phyloP scores from a whole-genome alignment of 257 asterid genomes.

The Osmanthus fragrans region DNA sequence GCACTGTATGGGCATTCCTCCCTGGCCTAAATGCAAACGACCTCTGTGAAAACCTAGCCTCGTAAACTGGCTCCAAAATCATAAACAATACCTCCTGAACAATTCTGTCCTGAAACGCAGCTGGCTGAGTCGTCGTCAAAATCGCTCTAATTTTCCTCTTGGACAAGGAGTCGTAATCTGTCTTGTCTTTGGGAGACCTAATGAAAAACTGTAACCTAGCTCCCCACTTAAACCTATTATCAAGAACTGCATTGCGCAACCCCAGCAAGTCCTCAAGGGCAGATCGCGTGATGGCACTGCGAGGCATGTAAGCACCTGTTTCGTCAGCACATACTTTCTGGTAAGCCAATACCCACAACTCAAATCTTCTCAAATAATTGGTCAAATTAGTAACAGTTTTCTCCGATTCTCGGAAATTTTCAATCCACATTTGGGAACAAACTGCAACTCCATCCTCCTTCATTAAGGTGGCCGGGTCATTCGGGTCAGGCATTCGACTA shows the following conservation, averaged over 20 bases:
- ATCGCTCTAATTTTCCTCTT: constrained; percentile 87
- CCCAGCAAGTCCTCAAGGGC: constrained; percentile 86
- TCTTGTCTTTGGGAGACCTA: constrained; percentile 86
- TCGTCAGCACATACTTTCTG: constrained; percentile 95
- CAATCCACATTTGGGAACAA: constrained; percentile 86
- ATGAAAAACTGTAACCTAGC: constrained; percentile 87
- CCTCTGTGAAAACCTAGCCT: constrained; percentile 86
- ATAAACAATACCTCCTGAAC: constrained; percentile 84
- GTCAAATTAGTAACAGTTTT: constrained; percentile 64
- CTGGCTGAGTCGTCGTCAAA: constrained; percentile 78
- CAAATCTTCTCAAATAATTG: constrained; percentile 79
- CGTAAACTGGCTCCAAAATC: constrained; percentile 89
- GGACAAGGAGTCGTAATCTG: constrained; percentile 80
- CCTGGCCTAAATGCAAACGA: constrained; percentile 95
- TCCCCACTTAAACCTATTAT: constrained; percentile 86
- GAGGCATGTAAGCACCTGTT: constrained; percentile 78
- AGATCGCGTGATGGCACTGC: constrained; percentile 65
- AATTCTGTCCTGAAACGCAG: constrained; percentile 83
- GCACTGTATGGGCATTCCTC: constrained; percentile 81
- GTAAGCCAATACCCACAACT: constrained; percentile 93
- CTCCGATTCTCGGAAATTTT: constrained; percentile 67
- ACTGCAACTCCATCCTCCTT: constrained; percentile 87
- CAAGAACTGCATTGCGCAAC: constrained; percentile 81
- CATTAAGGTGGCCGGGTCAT: constrained; percentile 87
- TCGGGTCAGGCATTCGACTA: constrained; percentile 66